phyloP scores from a whole-genome alignment of 78 protist genomes.

The Blattamonas nauphoetae region DNA sequence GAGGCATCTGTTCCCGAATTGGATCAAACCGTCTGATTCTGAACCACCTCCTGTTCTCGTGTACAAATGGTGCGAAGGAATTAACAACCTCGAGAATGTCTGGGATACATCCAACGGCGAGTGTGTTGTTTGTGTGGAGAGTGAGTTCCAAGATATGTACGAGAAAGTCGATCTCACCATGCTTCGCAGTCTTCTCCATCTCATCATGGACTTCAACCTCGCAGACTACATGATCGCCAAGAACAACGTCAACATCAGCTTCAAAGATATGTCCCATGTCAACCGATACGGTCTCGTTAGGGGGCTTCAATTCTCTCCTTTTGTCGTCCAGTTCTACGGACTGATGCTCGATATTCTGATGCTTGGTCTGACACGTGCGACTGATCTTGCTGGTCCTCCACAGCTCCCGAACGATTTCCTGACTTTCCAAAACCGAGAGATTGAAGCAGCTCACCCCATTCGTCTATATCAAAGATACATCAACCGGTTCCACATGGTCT shows the following conservation, averaged over 20 bases:
- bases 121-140: conserved; percentile 77
- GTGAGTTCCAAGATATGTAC: conserved; percentile 65
- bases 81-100: conserved; percentile 79
- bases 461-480: conserved; percentile 89
- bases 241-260: conserved; percentile 87
- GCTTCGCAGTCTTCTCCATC: conserved; percentile 88
- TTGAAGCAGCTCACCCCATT: conserved; percentile 89
- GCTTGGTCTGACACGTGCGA: conserved; percentile 90
- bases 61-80: conserved; percentile 98
- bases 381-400: conserved; percentile 93
- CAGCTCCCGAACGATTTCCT: conserved; percentile 81
- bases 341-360: conserved; percentile 86
- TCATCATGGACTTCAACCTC: conserved; percentile 93
- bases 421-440: conserved; percentile 39
- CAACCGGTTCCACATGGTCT: conserved; percentile 78
- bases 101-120: conserved; percentile 91
- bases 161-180: conserved; percentile 95
- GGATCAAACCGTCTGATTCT: conserved; percentile 99
- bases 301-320: conserved; percentile 97
- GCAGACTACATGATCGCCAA: conserved; percentile 99
- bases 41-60: conserved; percentile 98
- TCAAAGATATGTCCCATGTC: conserved; percentile 96
- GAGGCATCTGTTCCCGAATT: conserved; percentile 95
- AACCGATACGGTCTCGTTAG: conserved; percentile 88
- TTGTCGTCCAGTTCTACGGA: conserved; percentile 78